Base-by-base conservation (phyloP, 1,284 basidiomycete genomes). In the Cutaneotrichosporon sp. region DNA sequence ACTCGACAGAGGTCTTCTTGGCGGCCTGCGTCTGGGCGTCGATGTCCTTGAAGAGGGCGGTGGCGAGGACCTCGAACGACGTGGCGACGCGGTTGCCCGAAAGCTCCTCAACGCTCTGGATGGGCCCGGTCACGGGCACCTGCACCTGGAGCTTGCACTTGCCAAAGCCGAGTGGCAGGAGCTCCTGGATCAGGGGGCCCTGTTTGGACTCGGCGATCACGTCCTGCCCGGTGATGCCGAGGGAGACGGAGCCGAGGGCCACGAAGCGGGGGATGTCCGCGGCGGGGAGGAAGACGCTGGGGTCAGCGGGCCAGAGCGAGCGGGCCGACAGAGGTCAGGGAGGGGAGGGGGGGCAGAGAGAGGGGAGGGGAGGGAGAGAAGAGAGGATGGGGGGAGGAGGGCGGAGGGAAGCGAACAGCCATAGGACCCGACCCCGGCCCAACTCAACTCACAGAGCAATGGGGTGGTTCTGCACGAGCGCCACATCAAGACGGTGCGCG, bases 191-290 rank as follows among this genome's bases (percentile, higher is more conserved):
- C 59, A 87, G 84, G 18, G 84, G 76, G 66, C 89, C 82, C 86
- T 91, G 91, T 63, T 86, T 83, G 27, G 93, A 85, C 81, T 99
- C 95, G 60, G 94, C 87, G 67, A 99, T 92, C 72, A 98, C 93
- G 81, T 99, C 95, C 81, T 98, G 95, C 1, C 95, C 95, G n/a
- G 80, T 81, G 66, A 81, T 80, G 54, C 80, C 80, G 51, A 81
- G 71, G 1, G 79, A 79, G 71, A 99, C 91, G 73, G 97, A 92
- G 59, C 95, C 95, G 78, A 97, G 93, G 31, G 93, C 97, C 38
- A 99, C 97, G 80, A 98, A 99, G 36, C 94, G 95, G 13, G 95
- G 95, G 67, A 99, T 99, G 75, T 99, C 97, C 9, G 91, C 85
- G 1, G 97, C 97, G 24, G 97, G 95, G 20, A 99, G 88, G 81